Base-by-base conservation (phyloP, 768 basidiomycete genomes). In the Termitomyces sp. region DNA sequence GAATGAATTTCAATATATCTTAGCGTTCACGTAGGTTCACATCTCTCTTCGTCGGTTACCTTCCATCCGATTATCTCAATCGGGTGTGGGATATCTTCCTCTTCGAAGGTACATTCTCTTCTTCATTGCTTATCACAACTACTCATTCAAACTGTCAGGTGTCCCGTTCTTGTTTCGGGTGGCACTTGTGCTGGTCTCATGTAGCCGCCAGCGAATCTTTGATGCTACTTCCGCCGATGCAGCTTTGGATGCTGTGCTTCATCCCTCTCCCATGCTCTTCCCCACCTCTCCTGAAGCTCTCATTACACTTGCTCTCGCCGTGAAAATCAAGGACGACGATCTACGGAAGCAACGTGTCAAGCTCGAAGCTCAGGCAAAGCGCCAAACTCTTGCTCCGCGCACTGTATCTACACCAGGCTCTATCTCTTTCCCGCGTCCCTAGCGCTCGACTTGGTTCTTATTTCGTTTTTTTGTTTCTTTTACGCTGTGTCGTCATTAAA, bases 81-180 rank as follows among this genome's bases (percentile, higher is more conserved):
- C 78, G 92, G 27, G 79, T 91, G 12, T 93, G 92, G 91, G 92
- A 92, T 65, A 66, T 93, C 3, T 92, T 92, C 66, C 69, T 93
- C 19, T 89, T 80, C 60, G 91, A 93, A 71, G 91, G 90, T 90
- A 67, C 27, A 74, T 57, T 14, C 12, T 23, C n/a, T 37, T 16
- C 10, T 21, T n/a, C 2, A 19, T 32, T 10, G 21, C 7, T 19
- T n/a, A 49, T 8, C 40, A 49, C 27, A 25, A n/a, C n/a, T 53
- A 27, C 7, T 45, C 11, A 44, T 49, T 6, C 42, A 5, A n/a
- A 56, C 31, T 35, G 19, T 12, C 40, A 92, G 90, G 90, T 7
- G 73, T 90, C 21, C 79, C 86, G 0, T 88, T 86, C 76, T 73
- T 93, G 34, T 76, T 89, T 65, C 87, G 91, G n/a, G 75, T 89